Percentiles rank a stretch among this genome's conserved stretches.
Evolutionary conservation across 352 stramenopile species (phyloP).

Genomic region (Elongisporangium prolatum): DNA sequence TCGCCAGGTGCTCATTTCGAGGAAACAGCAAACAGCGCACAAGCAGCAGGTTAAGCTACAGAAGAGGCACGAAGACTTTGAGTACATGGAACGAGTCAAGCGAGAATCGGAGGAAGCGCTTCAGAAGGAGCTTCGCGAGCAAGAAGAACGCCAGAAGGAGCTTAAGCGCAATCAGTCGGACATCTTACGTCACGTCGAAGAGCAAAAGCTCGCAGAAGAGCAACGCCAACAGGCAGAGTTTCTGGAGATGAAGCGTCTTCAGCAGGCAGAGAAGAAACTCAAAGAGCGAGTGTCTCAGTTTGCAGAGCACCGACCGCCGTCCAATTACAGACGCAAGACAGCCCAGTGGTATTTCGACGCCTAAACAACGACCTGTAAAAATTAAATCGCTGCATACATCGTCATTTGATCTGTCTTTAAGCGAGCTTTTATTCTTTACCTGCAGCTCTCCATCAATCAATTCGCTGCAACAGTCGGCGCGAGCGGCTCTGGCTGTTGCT

Average conservation of each 20-base stretch:
- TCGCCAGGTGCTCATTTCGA: conserved; percentile 59
- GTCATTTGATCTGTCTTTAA: neutral
- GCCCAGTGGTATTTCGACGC: conserved; percentile 83
- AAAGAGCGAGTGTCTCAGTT: conserved; percentile 65
- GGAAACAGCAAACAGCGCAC: conserved; percentile 41
- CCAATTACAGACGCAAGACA: conserved; percentile 69
- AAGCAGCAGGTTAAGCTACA: conserved; percentile 35
- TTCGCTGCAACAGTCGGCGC: conserved; percentile 9
- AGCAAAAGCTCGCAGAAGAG: conserved; percentile 41
- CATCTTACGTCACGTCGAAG: conserved; percentile 51
- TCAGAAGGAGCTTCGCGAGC: conserved; percentile 72
- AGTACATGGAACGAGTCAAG: conserved; percentile 61
- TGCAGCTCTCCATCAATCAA: conserved; percentile 1
- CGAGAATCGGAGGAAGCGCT: conserved; percentile 69
- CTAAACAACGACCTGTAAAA: conserved; percentile 12
- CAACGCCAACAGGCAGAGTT: conserved; percentile 63
- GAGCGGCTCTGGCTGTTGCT: conserved; percentile 25
- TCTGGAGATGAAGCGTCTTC: conserved; percentile 76
- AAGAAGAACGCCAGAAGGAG: conserved; percentile 55
- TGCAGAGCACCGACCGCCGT: conserved; percentile 29
- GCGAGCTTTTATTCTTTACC: neutral
- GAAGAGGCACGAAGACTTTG: conserved; percentile 40
- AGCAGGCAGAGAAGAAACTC: conserved; percentile 68
- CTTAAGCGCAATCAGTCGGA: conserved; percentile 70
- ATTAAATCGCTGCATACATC: conserved; percentile 8